Percentiles rank a stretch among this genome's conserved stretches.
Conservation (phyloP, 2,329 filamentous ascomycete genomes). For the Metarhizium humberi region DNA sequence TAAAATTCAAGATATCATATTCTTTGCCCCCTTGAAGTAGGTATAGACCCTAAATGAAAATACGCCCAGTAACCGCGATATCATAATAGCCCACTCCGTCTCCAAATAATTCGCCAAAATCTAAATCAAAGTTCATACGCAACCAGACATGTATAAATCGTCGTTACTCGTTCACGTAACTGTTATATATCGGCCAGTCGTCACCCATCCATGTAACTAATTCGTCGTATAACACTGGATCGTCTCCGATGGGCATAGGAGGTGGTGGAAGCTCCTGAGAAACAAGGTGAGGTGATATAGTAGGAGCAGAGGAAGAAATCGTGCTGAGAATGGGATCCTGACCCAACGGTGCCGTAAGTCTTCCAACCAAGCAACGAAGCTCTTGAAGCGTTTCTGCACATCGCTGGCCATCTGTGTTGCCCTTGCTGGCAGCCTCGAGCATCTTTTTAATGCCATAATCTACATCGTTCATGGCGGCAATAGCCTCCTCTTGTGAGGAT, state of each 20-base stretch:
- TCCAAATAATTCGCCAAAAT: too few relatives aligned
- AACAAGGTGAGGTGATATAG: conserved; percentile 13
- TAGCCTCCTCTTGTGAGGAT: conserved; percentile 12
- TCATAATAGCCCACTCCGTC: too few relatives aligned
- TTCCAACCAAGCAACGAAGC: conserved; percentile 25
- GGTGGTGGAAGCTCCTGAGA: conserved; percentile 14
- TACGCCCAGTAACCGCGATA: too few relatives aligned
- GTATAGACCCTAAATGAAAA: neutral
- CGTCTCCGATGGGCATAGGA: conserved; percentile 19
- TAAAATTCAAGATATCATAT: neutral
- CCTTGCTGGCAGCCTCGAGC: conserved; percentile 26
- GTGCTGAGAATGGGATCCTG: conserved; percentile 9
- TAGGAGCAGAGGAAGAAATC: conserved; percentile 11
- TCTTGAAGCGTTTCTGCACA: conserved; percentile 30
- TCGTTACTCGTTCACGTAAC: neutral
- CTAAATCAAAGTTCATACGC: too few relatives aligned
- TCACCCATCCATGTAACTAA: conserved; percentile 28
- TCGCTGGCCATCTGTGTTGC: conserved; percentile 27
- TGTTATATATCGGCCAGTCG: conserved; percentile 22
- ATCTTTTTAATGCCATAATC: conserved; percentile 32
- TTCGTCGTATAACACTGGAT: conserved; percentile 24
- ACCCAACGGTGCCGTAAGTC: conserved; percentile 18
- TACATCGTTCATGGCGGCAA: conserved; percentile 21
- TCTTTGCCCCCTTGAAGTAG: neutral
- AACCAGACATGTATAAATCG: neutral